Percentiles rank a stretch among this genome's conserved stretches.
Conservation (phyloP, 768 basidiomycete genomes). For the Tulasnella sp. region DNA sequence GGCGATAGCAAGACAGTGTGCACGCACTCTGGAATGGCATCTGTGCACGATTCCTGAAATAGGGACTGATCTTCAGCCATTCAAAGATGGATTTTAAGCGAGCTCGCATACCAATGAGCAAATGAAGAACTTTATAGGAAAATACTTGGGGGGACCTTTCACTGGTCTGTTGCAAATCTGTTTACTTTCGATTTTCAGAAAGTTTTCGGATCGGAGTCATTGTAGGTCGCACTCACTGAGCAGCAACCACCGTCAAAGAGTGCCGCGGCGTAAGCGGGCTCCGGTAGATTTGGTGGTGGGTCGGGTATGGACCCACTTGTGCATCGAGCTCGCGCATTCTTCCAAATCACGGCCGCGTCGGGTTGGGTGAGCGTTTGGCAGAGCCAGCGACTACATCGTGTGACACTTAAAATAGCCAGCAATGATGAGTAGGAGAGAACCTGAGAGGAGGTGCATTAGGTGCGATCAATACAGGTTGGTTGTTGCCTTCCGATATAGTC, state of each 20-base stretch:
- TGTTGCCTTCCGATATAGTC: not conserved
- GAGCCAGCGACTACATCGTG: conserved; percentile 11
- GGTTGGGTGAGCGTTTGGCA: conserved; percentile 9
- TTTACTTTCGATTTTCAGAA: too few relatives aligned
- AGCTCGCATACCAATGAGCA: too few relatives aligned
- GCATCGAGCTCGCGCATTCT: not conserved
- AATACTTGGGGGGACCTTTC: too few relatives aligned
- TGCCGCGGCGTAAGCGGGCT: conserved; percentile 12
- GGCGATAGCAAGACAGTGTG: too few relatives aligned
- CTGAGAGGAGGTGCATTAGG: not conserved
- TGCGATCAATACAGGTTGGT: not conserved
- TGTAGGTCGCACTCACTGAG: not conserved
- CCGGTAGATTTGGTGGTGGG: conserved; percentile 8
- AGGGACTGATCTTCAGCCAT: too few relatives aligned
- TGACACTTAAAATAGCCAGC: conserved; percentile 1
- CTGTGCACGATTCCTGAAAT: too few relatives aligned
- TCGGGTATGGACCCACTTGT: not conserved
- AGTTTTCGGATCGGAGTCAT: too few relatives aligned
- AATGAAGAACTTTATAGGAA: too few relatives aligned
- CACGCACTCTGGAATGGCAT: too few relatives aligned
- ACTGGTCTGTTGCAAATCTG: too few relatives aligned
- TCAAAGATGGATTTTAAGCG: too few relatives aligned
- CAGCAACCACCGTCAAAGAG: conserved; percentile 8
- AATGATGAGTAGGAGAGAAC: conserved; percentile 1
- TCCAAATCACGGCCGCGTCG: conserved; percentile 12